Evolutionary conservation across 345 rosid genomes (phyloP).

Genomic region (Gossypium stocksii): DNA sequence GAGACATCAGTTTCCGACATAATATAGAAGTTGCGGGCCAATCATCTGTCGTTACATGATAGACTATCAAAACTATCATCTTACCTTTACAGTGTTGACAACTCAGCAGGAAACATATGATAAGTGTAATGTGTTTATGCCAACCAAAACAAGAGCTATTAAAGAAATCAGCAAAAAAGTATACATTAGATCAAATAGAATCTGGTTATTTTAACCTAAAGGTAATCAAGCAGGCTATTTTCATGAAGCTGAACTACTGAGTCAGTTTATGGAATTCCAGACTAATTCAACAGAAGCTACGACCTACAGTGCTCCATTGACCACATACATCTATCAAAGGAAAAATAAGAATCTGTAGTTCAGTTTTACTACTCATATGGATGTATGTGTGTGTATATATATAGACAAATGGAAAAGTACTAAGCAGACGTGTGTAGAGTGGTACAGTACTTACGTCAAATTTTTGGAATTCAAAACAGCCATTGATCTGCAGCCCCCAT

Average conservation of each 20-base stretch:
- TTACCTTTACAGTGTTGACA: neutral
- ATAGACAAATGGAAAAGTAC: neutral
- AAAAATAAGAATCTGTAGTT: neutral
- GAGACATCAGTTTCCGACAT: neutral
- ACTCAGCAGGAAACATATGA: neutral
- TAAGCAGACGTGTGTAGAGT: neutral
- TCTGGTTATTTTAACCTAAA: neutral
- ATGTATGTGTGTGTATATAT: neutral
- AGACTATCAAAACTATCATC: neutral
- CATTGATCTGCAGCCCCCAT: conserved; percentile 68
- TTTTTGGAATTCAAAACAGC: conserved; percentile 65
- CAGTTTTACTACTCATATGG: neutral
- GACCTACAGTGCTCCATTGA: neutral
- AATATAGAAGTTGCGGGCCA: neutral
- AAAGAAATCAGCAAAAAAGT: neutral
- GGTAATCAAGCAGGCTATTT: neutral
- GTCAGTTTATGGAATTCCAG: neutral
- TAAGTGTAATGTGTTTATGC: neutral
- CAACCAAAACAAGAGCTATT: neutral
- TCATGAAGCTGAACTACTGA: neutral
- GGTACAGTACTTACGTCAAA: conserved; percentile 56
- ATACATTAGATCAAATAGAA: neutral
- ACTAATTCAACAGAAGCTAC: neutral
- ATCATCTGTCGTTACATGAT: neutral
- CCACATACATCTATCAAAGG: neutral